Evolutionary conservation across 2,329 filamentous ascomycete genomes (phyloP).

Genomic region (Colletotrichum tofieldiae): DNA sequence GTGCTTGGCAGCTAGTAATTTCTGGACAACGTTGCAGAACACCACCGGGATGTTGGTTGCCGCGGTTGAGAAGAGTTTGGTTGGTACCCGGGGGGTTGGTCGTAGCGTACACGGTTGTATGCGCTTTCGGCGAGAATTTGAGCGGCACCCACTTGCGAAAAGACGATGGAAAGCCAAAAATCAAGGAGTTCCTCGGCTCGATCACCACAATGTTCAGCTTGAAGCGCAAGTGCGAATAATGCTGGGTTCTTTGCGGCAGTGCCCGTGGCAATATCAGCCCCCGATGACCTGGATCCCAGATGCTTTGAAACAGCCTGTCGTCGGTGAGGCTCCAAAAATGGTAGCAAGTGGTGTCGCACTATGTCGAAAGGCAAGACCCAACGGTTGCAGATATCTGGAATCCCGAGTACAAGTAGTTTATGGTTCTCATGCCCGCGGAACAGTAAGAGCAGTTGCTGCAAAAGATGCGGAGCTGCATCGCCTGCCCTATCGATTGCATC

Average conservation of each 20-base stretch:
- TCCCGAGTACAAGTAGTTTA: slow-evolving; percentile 10
- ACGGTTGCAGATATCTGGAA: background rate
- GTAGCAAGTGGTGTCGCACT: background rate
- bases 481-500: slow-evolving; percentile 7
- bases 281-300: background rate
- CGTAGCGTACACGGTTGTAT: background rate
- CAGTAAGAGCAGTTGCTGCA: background rate
- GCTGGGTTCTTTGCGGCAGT: background rate
- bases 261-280: background rate
- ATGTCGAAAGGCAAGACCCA: background rate
- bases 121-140: background rate
- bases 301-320: background rate
- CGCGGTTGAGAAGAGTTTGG: background rate
- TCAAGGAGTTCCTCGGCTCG: slow-evolving; percentile 19
- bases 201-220: background rate
- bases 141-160: background rate
- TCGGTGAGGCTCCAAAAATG: background rate
- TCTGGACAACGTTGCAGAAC: background rate
- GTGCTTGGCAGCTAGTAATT: slow-evolving; percentile 17
- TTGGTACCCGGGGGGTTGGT: rapidly evolving
- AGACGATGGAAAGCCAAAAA: background rate
- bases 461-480: background rate
- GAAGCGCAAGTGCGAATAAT: slow-evolving; percentile 23
- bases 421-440: background rate
- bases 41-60: background rate